phyloP scores from a whole-genome alignment of 257 asterid species.

The Rehmannia glutinosa region DNA sequence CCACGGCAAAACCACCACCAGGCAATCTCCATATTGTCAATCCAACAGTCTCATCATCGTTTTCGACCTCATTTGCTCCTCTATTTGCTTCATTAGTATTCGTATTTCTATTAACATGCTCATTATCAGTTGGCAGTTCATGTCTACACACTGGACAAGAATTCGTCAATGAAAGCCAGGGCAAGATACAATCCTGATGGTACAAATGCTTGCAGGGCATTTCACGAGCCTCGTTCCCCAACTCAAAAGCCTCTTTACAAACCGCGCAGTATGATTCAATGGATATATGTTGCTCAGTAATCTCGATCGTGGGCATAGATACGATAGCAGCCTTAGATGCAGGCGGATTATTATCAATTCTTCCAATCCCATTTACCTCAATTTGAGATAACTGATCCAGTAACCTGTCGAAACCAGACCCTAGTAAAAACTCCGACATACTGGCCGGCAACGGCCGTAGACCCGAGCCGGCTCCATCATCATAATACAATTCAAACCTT shows the following conservation, averaged over 20 bases:
- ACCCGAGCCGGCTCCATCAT: constrained; percentile 82
- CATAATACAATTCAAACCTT: constrained; percentile 71
- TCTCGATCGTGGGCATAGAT: constrained; percentile 63
- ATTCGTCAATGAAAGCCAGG: constrained; percentile 71
- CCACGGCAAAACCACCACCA: constrained; percentile 92
- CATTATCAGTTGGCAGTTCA: constrained; percentile 55
- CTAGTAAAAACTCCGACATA: constrained; percentile 77
- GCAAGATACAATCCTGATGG: constrained; percentile 79
- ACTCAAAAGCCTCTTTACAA: constrained; percentile 74
- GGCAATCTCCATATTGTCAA: constrained; percentile 89
- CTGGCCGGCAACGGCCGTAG: constrained; percentile 64
- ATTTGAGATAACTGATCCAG: constrained; percentile 68
- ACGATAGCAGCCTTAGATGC: constrained; percentile 83
- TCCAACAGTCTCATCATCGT: constrained; percentile 65
- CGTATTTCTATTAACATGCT: background rate
- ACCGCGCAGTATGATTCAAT: constrained; percentile 74
- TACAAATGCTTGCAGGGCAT: constrained; percentile 91
- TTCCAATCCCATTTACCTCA: constrained; percentile 65
- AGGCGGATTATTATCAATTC: constrained; percentile 61
- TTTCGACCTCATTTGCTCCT: constrained; percentile 33
- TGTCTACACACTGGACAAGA: constrained; percentile 90
- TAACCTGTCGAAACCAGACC: constrained; percentile 84
- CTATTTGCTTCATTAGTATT: constrained; percentile 27
- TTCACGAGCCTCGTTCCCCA: constrained; percentile 67
- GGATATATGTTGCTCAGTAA: constrained; percentile 36